Evolutionary conservation across 1,139 yeast genomes (phyloP).

Genomic region (Hansenula sp.): DNA sequence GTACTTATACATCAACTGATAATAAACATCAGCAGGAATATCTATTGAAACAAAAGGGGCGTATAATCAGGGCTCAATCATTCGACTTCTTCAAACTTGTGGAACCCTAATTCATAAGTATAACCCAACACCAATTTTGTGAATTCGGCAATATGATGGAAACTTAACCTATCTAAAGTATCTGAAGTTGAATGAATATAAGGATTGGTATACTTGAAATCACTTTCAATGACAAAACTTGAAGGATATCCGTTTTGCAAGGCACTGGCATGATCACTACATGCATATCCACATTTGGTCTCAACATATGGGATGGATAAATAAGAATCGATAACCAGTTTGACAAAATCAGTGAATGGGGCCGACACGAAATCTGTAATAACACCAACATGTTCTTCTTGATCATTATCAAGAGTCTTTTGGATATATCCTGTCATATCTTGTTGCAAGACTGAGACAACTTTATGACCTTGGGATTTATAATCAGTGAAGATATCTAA

Average conservation of each 20-base stretch:
- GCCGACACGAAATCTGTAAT: constrained; percentile 70
- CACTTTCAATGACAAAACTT: constrained; percentile 77
- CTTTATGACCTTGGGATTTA: constrained; percentile 41
- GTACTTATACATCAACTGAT: too few species aligned
- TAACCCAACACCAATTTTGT: constrained; percentile 70
- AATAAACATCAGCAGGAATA: too few species aligned
- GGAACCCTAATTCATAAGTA: constrained; percentile 58
- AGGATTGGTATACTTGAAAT: constrained; percentile 57
- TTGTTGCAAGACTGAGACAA: constrained; percentile 85
- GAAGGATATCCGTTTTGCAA: constrained; percentile 79
- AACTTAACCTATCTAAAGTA: constrained; percentile 74
- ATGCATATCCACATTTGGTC: constrained; percentile 85
- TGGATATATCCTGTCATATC: constrained; percentile 91
- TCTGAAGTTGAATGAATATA: constrained; percentile 77
- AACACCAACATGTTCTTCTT: constrained; percentile 75
- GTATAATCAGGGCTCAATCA: neutral
- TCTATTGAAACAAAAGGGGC: too few species aligned
- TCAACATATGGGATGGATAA: constrained; percentile 67
- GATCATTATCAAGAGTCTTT: constrained; percentile 48
- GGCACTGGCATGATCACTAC: constrained; percentile 92
- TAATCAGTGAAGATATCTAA: constrained; percentile 68
- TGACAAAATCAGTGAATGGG: constrained; percentile 58
- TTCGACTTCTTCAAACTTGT: constrained; percentile 19
- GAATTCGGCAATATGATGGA: constrained; percentile 76
- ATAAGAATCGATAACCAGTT: constrained; percentile 55